Percentiles rank a stretch among this genome's conserved stretches.
Evolutionary conservation across 2,329 filamentous ascomycete species (phyloP).

Genomic region (Clonostachys solani): DNA sequence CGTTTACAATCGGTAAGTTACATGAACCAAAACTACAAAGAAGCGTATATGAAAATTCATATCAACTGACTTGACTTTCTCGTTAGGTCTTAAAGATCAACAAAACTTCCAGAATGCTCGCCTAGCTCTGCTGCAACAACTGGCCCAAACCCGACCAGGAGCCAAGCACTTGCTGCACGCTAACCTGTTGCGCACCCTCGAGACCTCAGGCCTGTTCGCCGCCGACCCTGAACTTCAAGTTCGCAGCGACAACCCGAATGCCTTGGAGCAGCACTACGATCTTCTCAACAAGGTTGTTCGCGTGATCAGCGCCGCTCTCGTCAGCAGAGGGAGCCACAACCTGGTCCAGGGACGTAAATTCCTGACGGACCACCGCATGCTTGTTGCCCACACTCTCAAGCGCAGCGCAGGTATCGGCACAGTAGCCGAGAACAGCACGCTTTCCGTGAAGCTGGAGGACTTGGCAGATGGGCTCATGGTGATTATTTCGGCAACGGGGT

Average conservation of each 20-base stretch:
- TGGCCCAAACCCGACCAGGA: constrained; percentile 80
- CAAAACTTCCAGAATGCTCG: constrained; percentile 62
- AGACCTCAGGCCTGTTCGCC: constrained; percentile 78
- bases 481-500: constrained; percentile 76
- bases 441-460: constrained; percentile 65
- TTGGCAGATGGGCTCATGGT: constrained; percentile 82
- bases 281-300: constrained; percentile 77
- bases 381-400: constrained; percentile 88
- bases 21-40: too few relatives aligned
- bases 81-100: constrained; percentile 32
- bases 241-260: constrained; percentile 63
- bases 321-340: constrained; percentile 80
- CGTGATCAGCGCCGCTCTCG: constrained; percentile 76
- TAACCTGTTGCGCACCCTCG: constrained; percentile 78
- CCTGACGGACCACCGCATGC: constrained; percentile 74
- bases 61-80: background rate
- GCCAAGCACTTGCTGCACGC: constrained; percentile 85
- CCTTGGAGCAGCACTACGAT: constrained; percentile 77
- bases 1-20: constrained; percentile 47
- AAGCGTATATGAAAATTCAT: constrained; percentile 4
- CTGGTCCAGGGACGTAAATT: constrained; percentile 76
- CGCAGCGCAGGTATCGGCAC: constrained; percentile 74
- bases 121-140: constrained; percentile 75
- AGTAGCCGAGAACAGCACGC: constrained; percentile 24
- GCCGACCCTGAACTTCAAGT: constrained; percentile 91